Evolutionary conservation across 2,329 filamentous ascomycete genomes (phyloP).

Genomic region (Davidsoniella eucalypti): DNA sequence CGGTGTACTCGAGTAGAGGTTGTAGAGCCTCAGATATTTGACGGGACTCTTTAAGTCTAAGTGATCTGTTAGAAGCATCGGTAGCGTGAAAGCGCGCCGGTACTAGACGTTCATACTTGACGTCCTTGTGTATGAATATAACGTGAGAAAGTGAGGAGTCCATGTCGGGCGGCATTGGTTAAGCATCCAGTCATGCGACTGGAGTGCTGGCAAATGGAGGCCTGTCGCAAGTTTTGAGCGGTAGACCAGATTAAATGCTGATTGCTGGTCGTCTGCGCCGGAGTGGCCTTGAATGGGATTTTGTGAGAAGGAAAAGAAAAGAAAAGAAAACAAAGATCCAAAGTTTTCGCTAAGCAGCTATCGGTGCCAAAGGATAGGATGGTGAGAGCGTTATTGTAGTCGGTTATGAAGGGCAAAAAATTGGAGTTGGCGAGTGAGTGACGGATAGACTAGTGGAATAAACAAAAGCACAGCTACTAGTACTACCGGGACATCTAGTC

Average conservation of each 20-base stretch:
- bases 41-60: conserved; percentile 20
- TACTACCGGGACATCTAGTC: conserved; percentile 8
- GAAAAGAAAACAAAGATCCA: background rate
- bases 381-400: background rate
- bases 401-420: background rate
- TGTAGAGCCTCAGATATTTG: conserved; percentile 30
- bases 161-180: conserved; percentile 31
- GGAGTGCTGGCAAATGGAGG: conserved; percentile 25
- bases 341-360: background rate
- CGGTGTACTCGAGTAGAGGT: conserved; percentile 36
- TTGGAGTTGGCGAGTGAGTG: background rate
- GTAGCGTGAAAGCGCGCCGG: conserved; percentile 16
- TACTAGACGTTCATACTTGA: conserved; percentile 30
- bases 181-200: conserved; percentile 45
- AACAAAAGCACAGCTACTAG: background rate
- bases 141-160: conserved; percentile 40
- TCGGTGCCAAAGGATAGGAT: background rate
- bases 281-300: background rate
- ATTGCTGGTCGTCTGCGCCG: conserved; percentile 8
- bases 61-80: conserved; percentile 17
- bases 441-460: background rate
- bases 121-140: conserved; percentile 41
- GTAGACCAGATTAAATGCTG: conserved; percentile 6
- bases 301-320: background rate
- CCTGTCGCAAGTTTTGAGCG: conserved; percentile 2